Evolutionary conservation across 2,329 filamentous ascomycete genomes (phyloP).

Genomic region (Apiospora marii): DNA sequence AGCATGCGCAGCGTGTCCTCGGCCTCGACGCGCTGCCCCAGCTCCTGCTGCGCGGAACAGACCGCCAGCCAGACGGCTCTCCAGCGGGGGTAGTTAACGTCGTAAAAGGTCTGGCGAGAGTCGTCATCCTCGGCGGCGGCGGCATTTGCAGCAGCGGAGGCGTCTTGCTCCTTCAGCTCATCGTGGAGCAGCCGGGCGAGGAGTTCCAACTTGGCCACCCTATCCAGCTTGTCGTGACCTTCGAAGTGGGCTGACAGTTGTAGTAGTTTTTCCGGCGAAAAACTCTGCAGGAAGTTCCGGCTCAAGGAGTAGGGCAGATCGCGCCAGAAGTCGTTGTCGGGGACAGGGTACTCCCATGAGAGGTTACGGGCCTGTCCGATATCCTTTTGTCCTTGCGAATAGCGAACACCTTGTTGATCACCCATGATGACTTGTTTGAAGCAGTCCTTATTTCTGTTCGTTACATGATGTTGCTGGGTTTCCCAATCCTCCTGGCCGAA

Average conservation of each 20-base stretch:
- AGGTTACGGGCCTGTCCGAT: conserved; percentile 27
- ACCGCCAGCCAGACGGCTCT: conserved; percentile 23
- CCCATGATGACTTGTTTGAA: neutral
- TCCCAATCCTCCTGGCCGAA: neutral
- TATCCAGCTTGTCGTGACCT: conserved; percentile 15
- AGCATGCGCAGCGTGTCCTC: conserved; percentile 28
- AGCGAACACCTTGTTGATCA: neutral
- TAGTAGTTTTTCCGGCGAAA: conserved; percentile 25
- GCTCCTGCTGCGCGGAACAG: conserved; percentile 20
- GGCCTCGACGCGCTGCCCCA: conserved; percentile 20
- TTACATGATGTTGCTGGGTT: neutral
- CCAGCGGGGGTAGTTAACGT: conserved; percentile 26
- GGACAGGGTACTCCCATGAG: conserved; percentile 30
- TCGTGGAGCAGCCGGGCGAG: conserved; percentile 27
- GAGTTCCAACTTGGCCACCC: conserved; percentile 25
- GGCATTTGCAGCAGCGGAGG: conserved; percentile 3
- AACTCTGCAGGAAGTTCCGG: conserved; percentile 30
- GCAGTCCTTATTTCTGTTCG: too few relatives aligned
- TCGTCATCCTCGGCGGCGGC: neutral
- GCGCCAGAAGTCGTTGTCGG: conserved; percentile 31
- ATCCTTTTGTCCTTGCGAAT: conserved; percentile 22
- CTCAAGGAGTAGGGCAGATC: conserved; percentile 25
- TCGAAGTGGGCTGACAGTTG: neutral
- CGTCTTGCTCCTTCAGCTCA: conserved; percentile 24
- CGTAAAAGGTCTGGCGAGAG: conserved; percentile 21